Evolutionary conservation across 1,284 basidiomycete genomes (phyloP), one percentile per base, ranked within the genome.

Genomic region (Rhodotorula sp.): DNA sequence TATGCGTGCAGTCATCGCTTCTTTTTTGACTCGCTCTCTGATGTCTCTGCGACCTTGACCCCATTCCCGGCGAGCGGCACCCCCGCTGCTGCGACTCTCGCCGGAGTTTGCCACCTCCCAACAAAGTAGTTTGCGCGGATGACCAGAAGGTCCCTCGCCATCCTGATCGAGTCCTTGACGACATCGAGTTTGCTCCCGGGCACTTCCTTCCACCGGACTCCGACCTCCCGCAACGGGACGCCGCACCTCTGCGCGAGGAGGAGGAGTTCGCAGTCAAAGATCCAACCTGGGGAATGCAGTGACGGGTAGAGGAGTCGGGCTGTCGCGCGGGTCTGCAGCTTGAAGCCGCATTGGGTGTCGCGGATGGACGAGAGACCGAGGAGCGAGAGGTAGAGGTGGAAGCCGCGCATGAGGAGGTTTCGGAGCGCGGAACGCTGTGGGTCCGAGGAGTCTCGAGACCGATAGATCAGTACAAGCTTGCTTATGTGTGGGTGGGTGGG

Each of bases 261-360:
- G n/a, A 96, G 83, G 4, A 96, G 85, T 79, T 96, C 94, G 65
- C 95, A 94, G 80, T 96, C 93, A 78, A 96, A 96, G 78, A 95
- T 94, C 93, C 93, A 96, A 0, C 74, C 67, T 26, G 73, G 68
- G 1, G 69, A 73, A 55, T 91, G 91, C 77, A 93, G 88, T 4
- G 84, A 84, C 1, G 92, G 91, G 80, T 95, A 96, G 68, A 96
- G 87, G 66, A 86, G 84, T 60, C 84, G 85, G 14, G 92, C 92
- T 0, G 92, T 89, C 8, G 84, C 79, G 4, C 93, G 90, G 12
- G 92, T 88, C 81, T 93, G 93, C 29, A 95, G 86, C 81, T 97
- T 96, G 87, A 97, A 97, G 51, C 94, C 94, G 79, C 94, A 96
- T 80, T 96, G 94, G 29, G 94, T 97, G 82, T 96, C 94, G 46